Conservation (phyloP, 2,329 filamentous ascomycete species). For the Amphichorda felina region DNA sequence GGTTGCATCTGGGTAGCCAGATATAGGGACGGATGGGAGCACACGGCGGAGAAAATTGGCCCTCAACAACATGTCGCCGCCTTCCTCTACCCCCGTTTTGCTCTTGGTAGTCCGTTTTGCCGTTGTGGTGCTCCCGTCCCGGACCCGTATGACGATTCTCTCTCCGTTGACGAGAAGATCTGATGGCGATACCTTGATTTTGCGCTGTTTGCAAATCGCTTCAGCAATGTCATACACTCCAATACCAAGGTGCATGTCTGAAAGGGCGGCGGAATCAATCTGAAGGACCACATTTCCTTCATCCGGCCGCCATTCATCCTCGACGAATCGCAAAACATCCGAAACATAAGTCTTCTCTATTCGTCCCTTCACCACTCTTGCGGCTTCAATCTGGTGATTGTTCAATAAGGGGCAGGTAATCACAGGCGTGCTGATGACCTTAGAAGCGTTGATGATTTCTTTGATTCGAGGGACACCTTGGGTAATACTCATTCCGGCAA, state of each 20-base stretch:
- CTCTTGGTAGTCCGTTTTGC: conserved; percentile 14
- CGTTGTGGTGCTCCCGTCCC: conserved; percentile 30
- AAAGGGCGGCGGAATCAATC: conserved; percentile 68
- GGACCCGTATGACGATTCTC: conserved; percentile 63
- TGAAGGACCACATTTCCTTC: conserved; percentile 69
- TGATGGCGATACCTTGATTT: conserved; percentile 60
- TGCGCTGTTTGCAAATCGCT: conserved; percentile 70
- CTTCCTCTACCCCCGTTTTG: conserved; percentile 30
- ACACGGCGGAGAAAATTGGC: conserved; percentile 77
- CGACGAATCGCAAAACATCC: conserved; percentile 69
- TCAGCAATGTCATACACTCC: conserved; percentile 58
- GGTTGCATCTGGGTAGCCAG: conserved; percentile 75
- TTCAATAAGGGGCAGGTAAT: conserved; percentile 80
- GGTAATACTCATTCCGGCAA: conserved; percentile 98
- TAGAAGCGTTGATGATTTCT: conserved; percentile 98
- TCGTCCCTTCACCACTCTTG: conserved; percentile 81
- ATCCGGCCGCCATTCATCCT: conserved; percentile 77
- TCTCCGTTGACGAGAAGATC: conserved; percentile 51
- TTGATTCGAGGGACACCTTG: conserved; percentile 99
- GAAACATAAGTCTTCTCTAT: conserved; percentile 91
- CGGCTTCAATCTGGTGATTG: conserved; percentile 60
- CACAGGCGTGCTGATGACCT: conserved; percentile 84
- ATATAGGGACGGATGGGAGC: conserved; percentile 74
- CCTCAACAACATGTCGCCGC: conserved; percentile 50
- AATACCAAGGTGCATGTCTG: conserved; percentile 73